Evolutionary conservation across 2,329 filamentous ascomycete genomes (phyloP), one percentile per base, ranked within the genome.

Genomic region (Cordyceps militaris): DNA sequence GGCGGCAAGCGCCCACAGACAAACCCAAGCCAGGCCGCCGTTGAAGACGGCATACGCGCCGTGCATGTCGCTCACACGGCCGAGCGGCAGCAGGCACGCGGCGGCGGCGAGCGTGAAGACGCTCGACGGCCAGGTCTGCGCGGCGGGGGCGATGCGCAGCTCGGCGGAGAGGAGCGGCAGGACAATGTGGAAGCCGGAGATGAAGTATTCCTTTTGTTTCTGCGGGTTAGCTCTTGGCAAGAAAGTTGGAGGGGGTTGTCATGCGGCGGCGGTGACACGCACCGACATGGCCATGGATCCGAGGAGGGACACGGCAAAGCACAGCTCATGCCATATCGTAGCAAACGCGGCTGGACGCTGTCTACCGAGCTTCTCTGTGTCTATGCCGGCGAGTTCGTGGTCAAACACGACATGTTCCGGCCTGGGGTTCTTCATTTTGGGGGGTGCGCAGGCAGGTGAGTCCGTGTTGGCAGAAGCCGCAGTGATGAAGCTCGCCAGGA

Each of bases 171-270:
- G 70, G 0, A 81, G 82, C 1, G 88, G 88, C 1, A 91, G 72
- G 26, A 91, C 80, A 63, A 87, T 85, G 50, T 79, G 80, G 67
- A 91, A 92, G 16, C 89, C 88, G 54, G 85, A 87, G 42, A 91
- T 80, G 67, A 86, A 85, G 69, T 86, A 91, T 69, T 90, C 87
- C 77, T 83, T 65, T 42, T 14, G 40, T 1, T n/a, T 32, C 21
- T 19, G n/a, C 53, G 26, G 24, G 13, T 57, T 10, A 43, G 40
- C 40, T 16, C 10, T 24, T 16, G 43, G 28, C 28, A 2, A 3
- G 4, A 14, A 8, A 7, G 9, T 7, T 14, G 5, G 11, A 2
- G 43, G 7, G 23, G 1, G 24, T n/a, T 16, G 16, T 14, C 4
- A 30, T 30, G 16, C 3, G 44, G 52, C n/a, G 7, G 19, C 5